Evolutionary conservation across 441 rosid genomes (phyloP).

Genomic region (Eruca vesicaria): DNA sequence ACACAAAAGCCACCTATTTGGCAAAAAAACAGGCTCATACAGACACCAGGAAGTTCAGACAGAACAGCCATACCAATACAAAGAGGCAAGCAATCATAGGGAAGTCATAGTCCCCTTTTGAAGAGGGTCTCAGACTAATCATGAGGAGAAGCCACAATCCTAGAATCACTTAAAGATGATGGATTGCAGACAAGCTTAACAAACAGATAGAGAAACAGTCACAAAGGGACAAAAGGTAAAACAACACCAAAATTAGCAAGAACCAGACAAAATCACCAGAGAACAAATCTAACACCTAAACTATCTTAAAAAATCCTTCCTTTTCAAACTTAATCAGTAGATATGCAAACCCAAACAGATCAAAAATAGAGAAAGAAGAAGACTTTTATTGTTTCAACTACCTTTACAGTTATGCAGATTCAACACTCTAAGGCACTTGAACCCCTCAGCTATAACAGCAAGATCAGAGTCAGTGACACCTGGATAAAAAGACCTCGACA

Average conservation of each 20-base stretch:
- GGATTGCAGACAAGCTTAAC: neutral
- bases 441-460: constrained; percentile 63
- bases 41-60: neutral
- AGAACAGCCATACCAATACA: constrained; percentile 19
- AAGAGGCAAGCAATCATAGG: neutral
- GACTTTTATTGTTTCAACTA: neutral
- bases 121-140: neutral
- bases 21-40: neutral
- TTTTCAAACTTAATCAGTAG: neutral
- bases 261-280: neutral
- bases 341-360: too few species aligned
- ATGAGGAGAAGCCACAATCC: neutral
- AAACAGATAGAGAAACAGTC: neutral
- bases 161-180: neutral
- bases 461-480: constrained; percentile 94
- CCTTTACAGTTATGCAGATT: constrained; percentile 73
- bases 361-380: too few species aligned
- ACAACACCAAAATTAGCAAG: neutral
- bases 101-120: neutral
- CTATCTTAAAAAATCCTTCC: neutral
- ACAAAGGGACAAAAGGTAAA: neutral
- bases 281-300: constrained; percentile 1
- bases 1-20: neutral
- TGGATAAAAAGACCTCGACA: constrained; percentile 84
- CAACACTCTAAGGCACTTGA: constrained; percentile 61